These are phyloP conservation scores for Fusarium sterilihyphosum DNA, from an alignment of 2,329 filamentous ascomycete genomes.

Conservation along the genomic window DNA sequence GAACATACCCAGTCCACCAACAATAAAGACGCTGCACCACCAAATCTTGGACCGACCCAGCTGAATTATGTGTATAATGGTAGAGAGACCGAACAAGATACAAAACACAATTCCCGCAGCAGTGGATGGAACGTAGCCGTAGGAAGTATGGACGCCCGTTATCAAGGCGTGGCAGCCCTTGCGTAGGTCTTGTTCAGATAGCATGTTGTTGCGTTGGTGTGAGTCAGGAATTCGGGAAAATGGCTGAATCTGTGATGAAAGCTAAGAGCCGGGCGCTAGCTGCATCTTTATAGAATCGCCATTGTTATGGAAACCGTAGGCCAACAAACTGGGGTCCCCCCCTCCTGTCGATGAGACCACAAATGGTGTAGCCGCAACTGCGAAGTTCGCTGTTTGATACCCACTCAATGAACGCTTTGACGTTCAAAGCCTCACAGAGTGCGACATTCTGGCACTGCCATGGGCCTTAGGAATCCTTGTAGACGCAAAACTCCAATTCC, in stretches of 20 bases:
- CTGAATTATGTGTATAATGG: neutral
- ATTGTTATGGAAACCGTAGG: neutral
- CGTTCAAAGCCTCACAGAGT: no score
- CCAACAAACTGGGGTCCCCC: neutral
- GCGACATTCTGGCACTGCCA: neutral
- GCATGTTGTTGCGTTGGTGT: neutral
- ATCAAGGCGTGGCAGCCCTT: neutral
- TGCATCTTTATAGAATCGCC: neutral
- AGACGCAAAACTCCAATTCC: neutral
- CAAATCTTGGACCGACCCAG: neutral
- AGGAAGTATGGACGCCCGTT: neutral
- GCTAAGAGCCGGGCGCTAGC: neutral
- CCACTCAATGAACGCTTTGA: neutral
- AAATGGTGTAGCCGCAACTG: neutral
- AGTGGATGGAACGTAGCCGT: neutral
- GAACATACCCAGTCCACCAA: neutral
- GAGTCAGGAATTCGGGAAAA: fast-evolving
- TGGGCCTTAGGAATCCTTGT: neutral
- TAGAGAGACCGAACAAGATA: neutral
- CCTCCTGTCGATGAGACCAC: neutral
- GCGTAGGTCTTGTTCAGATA: neutral
- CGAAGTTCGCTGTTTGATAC: neutral
- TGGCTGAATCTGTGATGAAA: neutral
- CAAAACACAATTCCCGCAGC: neutral
- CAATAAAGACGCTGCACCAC: neutral